These are phyloP conservation scores for Pyrus betulifolia DNA, from an alignment of 306 rosid species.

Conservation along the genomic window DNA sequence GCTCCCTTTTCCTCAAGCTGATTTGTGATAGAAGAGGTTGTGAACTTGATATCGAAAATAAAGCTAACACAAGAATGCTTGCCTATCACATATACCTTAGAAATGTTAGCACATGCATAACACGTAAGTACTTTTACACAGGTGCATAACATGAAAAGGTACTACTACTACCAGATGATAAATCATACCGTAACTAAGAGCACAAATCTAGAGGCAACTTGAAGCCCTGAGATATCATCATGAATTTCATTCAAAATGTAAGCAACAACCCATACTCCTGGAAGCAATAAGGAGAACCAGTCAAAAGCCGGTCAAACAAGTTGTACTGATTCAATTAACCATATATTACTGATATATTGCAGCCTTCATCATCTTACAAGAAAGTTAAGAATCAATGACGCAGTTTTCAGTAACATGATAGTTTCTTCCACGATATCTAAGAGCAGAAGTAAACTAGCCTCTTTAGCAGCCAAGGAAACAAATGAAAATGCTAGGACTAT, in stretches of 20 bases:
- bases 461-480: background rate
- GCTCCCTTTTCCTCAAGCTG: conserved; percentile 76
- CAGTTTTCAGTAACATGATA: background rate
- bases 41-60: conserved; percentile 90
- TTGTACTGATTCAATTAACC: background rate
- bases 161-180: conserved; percentile 2
- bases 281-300: conserved; percentile 26
- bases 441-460: background rate
- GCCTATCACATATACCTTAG: conserved; percentile 49
- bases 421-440: background rate
- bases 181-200: conserved; percentile 62
- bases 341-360: background rate
- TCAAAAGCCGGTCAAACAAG: conserved; percentile 8
- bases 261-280: conserved; percentile 80
- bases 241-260: conserved; percentile 73
- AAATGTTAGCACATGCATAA: conserved; percentile 17
- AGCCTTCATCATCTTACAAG: background rate
- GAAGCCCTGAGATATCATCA: conserved; percentile 76
- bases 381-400: background rate
- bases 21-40: conserved; percentile 93
- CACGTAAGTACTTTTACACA: background rate
- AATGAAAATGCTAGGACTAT: background rate
- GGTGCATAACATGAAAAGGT: conserved; percentile 7
- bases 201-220: conserved; percentile 78
- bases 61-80: conserved; percentile 68